A percentile compares a stretch with the other conserved stretches of the same genome.
Evolutionary conservation across 768 basidiomycete species (phyloP).

Genomic region (Boletus rubroflammeus): DNA sequence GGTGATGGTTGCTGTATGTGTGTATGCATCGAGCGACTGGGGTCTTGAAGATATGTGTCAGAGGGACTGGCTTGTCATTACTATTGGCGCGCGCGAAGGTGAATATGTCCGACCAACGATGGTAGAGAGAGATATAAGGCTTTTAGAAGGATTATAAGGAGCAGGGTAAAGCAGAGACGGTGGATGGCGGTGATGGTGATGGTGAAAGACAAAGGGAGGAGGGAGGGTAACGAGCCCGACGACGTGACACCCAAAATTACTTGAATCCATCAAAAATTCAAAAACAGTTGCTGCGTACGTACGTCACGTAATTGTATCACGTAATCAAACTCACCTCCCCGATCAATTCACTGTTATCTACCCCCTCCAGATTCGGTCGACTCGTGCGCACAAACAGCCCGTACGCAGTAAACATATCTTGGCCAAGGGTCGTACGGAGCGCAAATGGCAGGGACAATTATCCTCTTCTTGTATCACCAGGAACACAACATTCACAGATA

Average conservation of each 20-base stretch:
- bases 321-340: conserved; percentile 22
- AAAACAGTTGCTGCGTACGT: conserved; percentile 32
- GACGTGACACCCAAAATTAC: conserved; percentile 31
- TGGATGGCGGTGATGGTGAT: conserved; percentile 23
- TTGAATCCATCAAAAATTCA: conserved; percentile 32
- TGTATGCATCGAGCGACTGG: conserved; percentile 14
- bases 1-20: conserved; percentile 10
- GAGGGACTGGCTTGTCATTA: conserved; percentile 21
- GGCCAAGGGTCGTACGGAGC: neutral
- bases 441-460: neutral
- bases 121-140: conserved; percentile 6
- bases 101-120: conserved; percentile 32
- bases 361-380: neutral
- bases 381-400: neutral
- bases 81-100: conserved; percentile 4
- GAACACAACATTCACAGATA: neutral
- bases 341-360: conserved; percentile 21
- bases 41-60: conserved; percentile 14
- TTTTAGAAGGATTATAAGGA: conserved; percentile 15
- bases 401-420: neutral
- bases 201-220: conserved; percentile 28
- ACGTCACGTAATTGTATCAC: conserved; percentile 28
- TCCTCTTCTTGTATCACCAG: neutral
- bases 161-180: conserved; percentile 8
- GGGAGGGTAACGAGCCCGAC: conserved; percentile 20